Base-by-base conservation (phyloP, 164 flowering plant species). In the Amborella trichopoda region DNA sequence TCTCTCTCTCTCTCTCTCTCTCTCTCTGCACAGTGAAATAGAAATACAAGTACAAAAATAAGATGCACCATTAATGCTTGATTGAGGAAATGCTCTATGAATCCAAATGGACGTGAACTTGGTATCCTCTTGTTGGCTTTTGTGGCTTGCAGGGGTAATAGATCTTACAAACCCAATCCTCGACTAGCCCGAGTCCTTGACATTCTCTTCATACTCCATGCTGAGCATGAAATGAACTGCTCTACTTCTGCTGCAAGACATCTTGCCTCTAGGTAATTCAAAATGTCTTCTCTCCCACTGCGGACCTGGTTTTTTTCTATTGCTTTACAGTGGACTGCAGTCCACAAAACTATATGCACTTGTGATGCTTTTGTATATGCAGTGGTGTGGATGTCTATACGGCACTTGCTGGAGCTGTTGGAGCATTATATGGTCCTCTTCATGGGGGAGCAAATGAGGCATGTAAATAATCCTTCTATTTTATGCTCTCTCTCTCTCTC, bases 371-470 rank as follows among this genome's bases (percentile, higher is more conserved):
- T 22, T 55, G 8, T 18, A 26, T 45, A 23, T 69, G 54, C 72
- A 93, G 99, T 64, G 99, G 96, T 6, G 99, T 93, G 50, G 99
- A 93, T 82, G 96, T 93, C 13, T 93, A 78, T 73, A 88, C 96
- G 43, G 96, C 99, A 52, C 87, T 93, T 66, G 78, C 99, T 63
- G 99, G 96, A 36, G 99, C 96, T 50, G 94, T 88, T 63, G 99
- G 99, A 56, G 99, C 99, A 27, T 56, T 93, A 13, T 93, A 93
- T 77, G 99, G 99, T 27, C 99, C 99, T 33, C 94, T 93, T 56
- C 99, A 93, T 70, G 99, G 99, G 63, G 99, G 99, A 58, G 99
- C 99, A 17, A 93, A 93, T 69, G 99, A 93, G 95, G 99, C 84
- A 67, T 27, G 17, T 2, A 8, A n/a, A 9, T 6, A 30, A 32